Conservation (phyloP, 306 rosid species). For the Sphenostylis stenocarpa region DNA sequence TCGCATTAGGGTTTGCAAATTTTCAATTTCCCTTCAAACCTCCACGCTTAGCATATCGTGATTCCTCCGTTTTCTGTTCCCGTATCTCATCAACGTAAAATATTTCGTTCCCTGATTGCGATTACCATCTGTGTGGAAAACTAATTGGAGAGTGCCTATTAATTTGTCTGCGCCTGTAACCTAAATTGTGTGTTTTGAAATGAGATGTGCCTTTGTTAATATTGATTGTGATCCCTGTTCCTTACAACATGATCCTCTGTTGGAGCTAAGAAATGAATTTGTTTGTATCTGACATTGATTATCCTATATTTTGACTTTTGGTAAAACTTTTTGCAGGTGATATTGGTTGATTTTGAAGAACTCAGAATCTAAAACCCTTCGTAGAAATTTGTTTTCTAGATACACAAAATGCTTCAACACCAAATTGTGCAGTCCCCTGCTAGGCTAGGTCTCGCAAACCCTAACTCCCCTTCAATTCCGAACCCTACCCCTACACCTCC, state of each 20-base stretch:
- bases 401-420: conserved; percentile 64
- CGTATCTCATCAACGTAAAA: background rate
- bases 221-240: background rate
- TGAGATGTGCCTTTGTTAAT: background rate
- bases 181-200: conserved; percentile 23
- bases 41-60: background rate
- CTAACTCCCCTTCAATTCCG: conserved; percentile 73
- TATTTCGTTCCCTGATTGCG: background rate
- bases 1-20: conserved; percentile 34
- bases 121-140: conserved; percentile 2
- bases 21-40: conserved; percentile 24
- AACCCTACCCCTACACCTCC: conserved; percentile 75
- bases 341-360: conserved; percentile 59
- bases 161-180: conserved; percentile 17
- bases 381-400: background rate
- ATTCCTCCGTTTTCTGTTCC: conserved; percentile 1
- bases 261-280: conserved; percentile 23
- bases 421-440: conserved; percentile 89
- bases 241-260: background rate
- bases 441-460: conserved; percentile 78
- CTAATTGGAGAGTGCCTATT: conserved; percentile 2
- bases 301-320: background rate
- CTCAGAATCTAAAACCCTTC: conserved; percentile 44
- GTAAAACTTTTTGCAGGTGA: background rate
- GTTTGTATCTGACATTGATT: no score